Evolutionary conservation across 2,329 filamentous ascomycete species (phyloP).

Genomic region (Hypoxylon sp.): DNA sequence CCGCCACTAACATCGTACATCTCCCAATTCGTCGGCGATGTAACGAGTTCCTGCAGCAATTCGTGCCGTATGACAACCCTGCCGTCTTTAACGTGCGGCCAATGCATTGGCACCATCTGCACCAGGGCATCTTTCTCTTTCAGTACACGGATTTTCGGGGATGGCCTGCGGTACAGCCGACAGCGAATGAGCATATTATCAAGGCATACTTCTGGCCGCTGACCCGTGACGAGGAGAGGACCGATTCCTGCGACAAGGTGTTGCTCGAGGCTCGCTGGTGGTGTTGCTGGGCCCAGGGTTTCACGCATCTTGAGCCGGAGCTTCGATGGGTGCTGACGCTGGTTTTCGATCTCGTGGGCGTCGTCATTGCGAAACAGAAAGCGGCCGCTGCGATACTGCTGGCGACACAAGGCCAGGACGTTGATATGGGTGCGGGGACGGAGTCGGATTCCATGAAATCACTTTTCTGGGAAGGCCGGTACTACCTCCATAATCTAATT

Average conservation of each 20-base stretch:
- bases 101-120: constrained; percentile 29
- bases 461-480: constrained; percentile 41
- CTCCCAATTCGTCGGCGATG: constrained; percentile 32
- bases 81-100: constrained; percentile 35
- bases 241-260: constrained; percentile 17
- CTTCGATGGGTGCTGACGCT: constrained; percentile 45
- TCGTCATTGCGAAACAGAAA: constrained; percentile 36
- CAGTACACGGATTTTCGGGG: constrained; percentile 42
- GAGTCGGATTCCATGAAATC: not conserved
- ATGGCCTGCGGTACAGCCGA: constrained; percentile 41
- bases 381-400: constrained; percentile 6
- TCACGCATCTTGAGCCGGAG: constrained; percentile 41
- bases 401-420: not conserved
- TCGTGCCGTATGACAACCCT: constrained; percentile 43
- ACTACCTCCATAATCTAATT: constrained; percentile 38
- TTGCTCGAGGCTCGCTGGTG: constrained; percentile 38
- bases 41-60: constrained; percentile 6
- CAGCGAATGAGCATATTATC: constrained; percentile 18
- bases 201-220: constrained; percentile 35
- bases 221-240: constrained; percentile 2
- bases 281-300: constrained; percentile 47
- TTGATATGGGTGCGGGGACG: not conserved
- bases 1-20: constrained; percentile 18
- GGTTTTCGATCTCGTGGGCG: constrained; percentile 41
- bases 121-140: constrained; percentile 39